These are phyloP conservation scores for Boletellus ananas DNA, from an alignment of 768 basidiomycete species.

Conservation along the genomic window DNA sequence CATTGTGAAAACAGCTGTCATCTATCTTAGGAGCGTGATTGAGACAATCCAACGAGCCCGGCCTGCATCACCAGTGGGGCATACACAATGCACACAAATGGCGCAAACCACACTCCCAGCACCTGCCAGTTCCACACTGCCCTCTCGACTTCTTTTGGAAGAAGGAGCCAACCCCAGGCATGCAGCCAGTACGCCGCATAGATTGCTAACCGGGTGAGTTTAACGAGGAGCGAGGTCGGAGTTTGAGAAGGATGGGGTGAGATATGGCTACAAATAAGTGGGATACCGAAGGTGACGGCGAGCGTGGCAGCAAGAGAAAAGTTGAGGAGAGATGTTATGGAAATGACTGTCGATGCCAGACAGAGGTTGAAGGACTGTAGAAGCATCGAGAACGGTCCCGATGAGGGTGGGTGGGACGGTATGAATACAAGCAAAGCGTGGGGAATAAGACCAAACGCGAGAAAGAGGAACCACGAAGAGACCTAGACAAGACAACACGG, in stretches of 20 bases:
- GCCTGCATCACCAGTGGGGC: slow-evolving; percentile 71
- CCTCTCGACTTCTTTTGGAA: slow-evolving; percentile 41
- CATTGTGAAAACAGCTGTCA: background rate
- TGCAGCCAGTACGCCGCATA: slow-evolving; percentile 43
- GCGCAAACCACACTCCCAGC: slow-evolving; percentile 78
- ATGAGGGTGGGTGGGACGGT: slow-evolving; percentile 21
- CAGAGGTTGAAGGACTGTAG: slow-evolving; percentile 78
- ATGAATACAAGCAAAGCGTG: slow-evolving; percentile 30
- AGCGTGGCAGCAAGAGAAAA: slow-evolving; percentile 83
- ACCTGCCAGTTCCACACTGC: slow-evolving; percentile 78
- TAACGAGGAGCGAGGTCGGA: slow-evolving; percentile 26
- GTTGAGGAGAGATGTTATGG: slow-evolving; percentile 83
- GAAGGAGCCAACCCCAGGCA: slow-evolving; percentile 56
- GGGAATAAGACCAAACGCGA: slow-evolving; percentile 31
- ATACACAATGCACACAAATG: slow-evolving; percentile 78
- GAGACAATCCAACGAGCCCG: slow-evolving; percentile 47
- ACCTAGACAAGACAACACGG: slow-evolving; percentile 22
- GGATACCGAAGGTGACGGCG: slow-evolving; percentile 59
- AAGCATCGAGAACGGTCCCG: slow-evolving; percentile 43
- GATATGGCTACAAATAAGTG: slow-evolving; percentile 49
- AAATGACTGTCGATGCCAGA: slow-evolving; percentile 81
- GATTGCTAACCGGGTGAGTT: slow-evolving; percentile 3
- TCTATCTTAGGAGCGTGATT: slow-evolving; percentile 5
- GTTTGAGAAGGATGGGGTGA: slow-evolving; percentile 20
- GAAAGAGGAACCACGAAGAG: slow-evolving; percentile 32